Evolutionary conservation across 2,329 filamentous ascomycete species (phyloP), one percentile per base, ranked within the genome.

Genomic region (Chalaropsis ovoidea): DNA sequence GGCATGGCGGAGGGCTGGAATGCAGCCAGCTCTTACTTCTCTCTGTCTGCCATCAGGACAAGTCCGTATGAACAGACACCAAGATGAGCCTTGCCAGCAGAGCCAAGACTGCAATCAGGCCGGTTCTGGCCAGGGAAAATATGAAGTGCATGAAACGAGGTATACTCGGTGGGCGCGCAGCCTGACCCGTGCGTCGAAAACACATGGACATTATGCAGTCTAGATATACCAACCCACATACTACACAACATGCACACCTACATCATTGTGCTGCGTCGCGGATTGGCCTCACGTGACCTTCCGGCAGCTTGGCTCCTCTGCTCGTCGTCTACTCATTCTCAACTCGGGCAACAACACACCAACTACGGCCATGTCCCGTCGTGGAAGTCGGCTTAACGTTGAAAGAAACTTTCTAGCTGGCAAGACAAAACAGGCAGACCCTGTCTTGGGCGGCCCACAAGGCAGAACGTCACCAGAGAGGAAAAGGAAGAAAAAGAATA

Each of bases 31-130:
- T 52, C 24, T 17, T 27, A 13, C 15, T 11, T 4, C n/a, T 39
- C 31, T 35, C 15, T 19, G 27, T 39, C 15, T 39, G 8, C n/a
- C 19, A 6, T 13, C 19, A 58, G 54, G 24, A 35, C 27, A 58
- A 39, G 54, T n/a, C 54, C 15, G 27, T n/a, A 58, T 35, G 54
- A 39, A 58, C 54, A 58, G 54, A 58, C 54, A 19, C 13, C 24
- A 58, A 15, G 2, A 58, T 58, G 54, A 39, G 54, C 54, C 24
- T 35, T 58, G 13, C 24, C 54, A 58, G n/a, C 22, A 52, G 11
- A 58, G 54, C 24, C 54, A 35, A 19, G 54, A 39, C 31, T 58
- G n/a, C 24, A 11, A 2, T n/a, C 24, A 39, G 54, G 31, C 3
- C 54, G 24, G 47, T 52, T 24, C 47, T 24, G 47, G 6, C 13